These are phyloP conservation scores for Umbilicaria muhlenbergii DNA, from an alignment of 495 filamentous ascomycete genomes.

Conservation along the genomic window DNA sequence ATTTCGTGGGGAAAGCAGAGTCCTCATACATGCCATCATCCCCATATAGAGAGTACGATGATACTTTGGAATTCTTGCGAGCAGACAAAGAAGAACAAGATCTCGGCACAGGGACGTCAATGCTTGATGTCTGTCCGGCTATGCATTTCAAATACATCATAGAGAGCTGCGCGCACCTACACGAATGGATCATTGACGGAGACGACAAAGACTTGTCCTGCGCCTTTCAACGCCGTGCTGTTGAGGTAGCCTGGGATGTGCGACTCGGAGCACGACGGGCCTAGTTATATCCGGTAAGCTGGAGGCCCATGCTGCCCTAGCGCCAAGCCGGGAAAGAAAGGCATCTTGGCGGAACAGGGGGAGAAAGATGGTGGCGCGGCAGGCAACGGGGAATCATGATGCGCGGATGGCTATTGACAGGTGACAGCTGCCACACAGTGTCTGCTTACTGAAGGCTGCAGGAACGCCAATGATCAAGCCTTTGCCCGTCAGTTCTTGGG, in stretches of 20 bases:
- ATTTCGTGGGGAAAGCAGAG: too few species aligned
- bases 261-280: slow-evolving; percentile 59
- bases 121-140: background rate
- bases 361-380: too few species aligned
- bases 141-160: background rate
- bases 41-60: too few species aligned
- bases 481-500: slow-evolving; percentile 53
- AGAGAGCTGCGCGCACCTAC: slow-evolving; percentile 31
- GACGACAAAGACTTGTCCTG: slow-evolving; percentile 72
- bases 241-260: slow-evolving; percentile 76
- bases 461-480: slow-evolving; percentile 82
- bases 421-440: background rate
- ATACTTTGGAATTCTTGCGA: background rate
- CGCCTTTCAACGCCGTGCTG: slow-evolving; percentile 53
- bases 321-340: background rate
- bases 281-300: slow-evolving; percentile 14
- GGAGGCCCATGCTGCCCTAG: too few species aligned
- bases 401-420: background rate
- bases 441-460: slow-evolving; percentile 61
- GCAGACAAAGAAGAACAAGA: background rate
- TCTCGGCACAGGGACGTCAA: background rate
- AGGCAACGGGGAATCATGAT: too few species aligned
- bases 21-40: too few species aligned
- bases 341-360: background rate
- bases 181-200: slow-evolving; percentile 94